Base-by-base conservation (phyloP, 768 basidiomycete genomes). In the Leccinum boreale region DNA sequence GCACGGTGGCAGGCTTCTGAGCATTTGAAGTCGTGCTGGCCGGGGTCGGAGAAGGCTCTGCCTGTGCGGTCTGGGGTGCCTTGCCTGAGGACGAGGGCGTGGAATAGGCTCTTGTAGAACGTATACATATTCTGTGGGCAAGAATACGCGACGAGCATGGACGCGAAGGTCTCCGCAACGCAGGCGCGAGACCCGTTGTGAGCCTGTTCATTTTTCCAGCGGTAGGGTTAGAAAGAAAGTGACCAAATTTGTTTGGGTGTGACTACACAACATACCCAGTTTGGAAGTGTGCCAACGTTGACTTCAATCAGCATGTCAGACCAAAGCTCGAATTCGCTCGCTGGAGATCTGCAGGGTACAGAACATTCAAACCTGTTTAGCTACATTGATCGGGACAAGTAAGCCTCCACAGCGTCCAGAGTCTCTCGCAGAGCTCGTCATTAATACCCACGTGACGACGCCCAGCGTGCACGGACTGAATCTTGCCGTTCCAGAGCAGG, bases 381-480 rank as follows among this genome's bases (percentile, higher is more conserved):
- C 17, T 77, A 82, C 57, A 84, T 90, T 44, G 85, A 90, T 65
- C 82, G 76, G 70, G 81, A 86, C 75, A 85, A 82, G 87, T 87
- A 68, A 81, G 67, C 54, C 19, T 19, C 33, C 45, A 5, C 28
- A 57, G 15, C 5, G 28, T 53, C 50, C 28, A 21, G 23, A 51
- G 19, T 39, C 35, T 17, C 36, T 26, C 29, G 42, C 19, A 33
- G 59, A 45, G 7, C 17, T 44, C 33, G 50, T 50, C 33, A 54
- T 51, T 55, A 35, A 49, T 50, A 31, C 51, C 45, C 28, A 6
- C 58, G 42, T 24, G 19, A 47, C 54, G 36, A 46, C 17, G 46
- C 56, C 15, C 53, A 92, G 89, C 67, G 88, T 93, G 52, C 79
- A 93, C 67, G 92, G 92, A 42, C 74, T 93, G 65, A 92, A 92